phyloP scores from a whole-genome alignment of 2,329 filamentous ascomycete species.

The Fusarium albidum region DNA sequence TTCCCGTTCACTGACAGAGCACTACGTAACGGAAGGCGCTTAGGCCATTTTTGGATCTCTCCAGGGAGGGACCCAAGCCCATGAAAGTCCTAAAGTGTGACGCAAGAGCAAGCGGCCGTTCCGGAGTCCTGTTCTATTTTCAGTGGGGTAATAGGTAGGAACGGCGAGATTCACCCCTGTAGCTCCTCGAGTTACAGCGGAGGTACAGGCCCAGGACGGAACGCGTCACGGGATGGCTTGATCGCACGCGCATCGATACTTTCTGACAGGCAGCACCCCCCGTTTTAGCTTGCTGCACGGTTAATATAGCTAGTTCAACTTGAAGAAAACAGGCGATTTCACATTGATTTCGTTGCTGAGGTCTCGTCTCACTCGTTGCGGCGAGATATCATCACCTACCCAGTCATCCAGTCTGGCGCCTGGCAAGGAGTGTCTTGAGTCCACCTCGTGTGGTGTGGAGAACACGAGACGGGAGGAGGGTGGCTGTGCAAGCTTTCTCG shows the following conservation, averaged over 20 bases:
- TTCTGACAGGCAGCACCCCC: slow-evolving; percentile 8
- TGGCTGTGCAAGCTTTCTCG: slow-evolving; percentile 30
- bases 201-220: slow-evolving; percentile 6
- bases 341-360: not conserved
- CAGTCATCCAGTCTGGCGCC: too few species aligned
- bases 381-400: slow-evolving; percentile 1
- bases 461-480: slow-evolving; percentile 29
- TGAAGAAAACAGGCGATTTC: slow-evolving; percentile 8
- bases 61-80: slow-evolving; percentile 3
- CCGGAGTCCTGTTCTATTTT: slow-evolving; percentile 22
- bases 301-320: slow-evolving; percentile 14
- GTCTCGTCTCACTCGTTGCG: slow-evolving; percentile 12
- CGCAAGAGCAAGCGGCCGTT: slow-evolving; percentile 29
- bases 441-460: slow-evolving; percentile 22
- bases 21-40: slow-evolving; percentile 35
- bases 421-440: slow-evolving; percentile 12
- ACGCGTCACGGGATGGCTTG: slow-evolving; percentile 20
- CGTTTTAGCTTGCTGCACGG: slow-evolving; percentile 30
- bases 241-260: slow-evolving; percentile 18
- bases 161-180: slow-evolving; percentile 24
- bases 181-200: slow-evolving; percentile 6
- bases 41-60: slow-evolving; percentile 28
- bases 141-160: slow-evolving; percentile 19
- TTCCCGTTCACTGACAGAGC: slow-evolving; percentile 11
- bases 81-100: slow-evolving; percentile 7